Conservation (phyloP, 2,329 filamentous ascomycete species). For the Calonectria multiphialidica region DNA sequence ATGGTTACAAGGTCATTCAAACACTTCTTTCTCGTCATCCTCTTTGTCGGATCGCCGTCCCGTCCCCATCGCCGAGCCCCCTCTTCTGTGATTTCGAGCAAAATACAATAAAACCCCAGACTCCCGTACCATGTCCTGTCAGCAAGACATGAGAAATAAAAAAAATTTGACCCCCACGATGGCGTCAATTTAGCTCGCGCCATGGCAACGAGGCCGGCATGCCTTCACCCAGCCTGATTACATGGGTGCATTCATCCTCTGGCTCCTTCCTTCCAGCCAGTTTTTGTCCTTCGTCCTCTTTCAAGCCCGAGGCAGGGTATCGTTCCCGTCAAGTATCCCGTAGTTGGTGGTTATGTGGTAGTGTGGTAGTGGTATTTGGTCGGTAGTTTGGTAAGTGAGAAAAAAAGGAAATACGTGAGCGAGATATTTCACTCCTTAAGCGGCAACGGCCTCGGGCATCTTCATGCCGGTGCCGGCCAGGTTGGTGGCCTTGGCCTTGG, state of each 20-base stretch:
- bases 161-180: constrained; percentile 7
- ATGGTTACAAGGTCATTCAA: constrained; percentile 29
- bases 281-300: constrained; percentile 28
- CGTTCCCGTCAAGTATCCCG: constrained; percentile 39
- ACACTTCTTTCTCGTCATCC: constrained; percentile 24
- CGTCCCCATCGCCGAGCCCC: constrained; percentile 1
- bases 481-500: constrained; percentile 77
- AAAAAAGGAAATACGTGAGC: neutral
- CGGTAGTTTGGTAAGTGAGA: constrained; percentile 8
- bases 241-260: constrained; percentile 5
- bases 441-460: constrained; percentile 60
- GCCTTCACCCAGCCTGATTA: constrained; percentile 22
- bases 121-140: constrained; percentile 37
- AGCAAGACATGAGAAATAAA: constrained; percentile 27
- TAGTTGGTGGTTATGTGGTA: neutral
- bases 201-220: constrained; percentile 19
- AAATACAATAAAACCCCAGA: constrained; percentile 41
- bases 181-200: constrained; percentile 26
- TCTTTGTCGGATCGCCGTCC: constrained; percentile 19
- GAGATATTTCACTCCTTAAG: constrained; percentile 33
- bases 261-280: constrained; percentile 19
- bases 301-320: constrained; percentile 42
- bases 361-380: constrained; percentile 22
- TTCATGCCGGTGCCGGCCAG: constrained; percentile 80
- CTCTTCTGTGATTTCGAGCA: constrained; percentile 20